Base-by-base conservation (phyloP, 352 stramenopile species). In the Globisporangium radiosum region DNA sequence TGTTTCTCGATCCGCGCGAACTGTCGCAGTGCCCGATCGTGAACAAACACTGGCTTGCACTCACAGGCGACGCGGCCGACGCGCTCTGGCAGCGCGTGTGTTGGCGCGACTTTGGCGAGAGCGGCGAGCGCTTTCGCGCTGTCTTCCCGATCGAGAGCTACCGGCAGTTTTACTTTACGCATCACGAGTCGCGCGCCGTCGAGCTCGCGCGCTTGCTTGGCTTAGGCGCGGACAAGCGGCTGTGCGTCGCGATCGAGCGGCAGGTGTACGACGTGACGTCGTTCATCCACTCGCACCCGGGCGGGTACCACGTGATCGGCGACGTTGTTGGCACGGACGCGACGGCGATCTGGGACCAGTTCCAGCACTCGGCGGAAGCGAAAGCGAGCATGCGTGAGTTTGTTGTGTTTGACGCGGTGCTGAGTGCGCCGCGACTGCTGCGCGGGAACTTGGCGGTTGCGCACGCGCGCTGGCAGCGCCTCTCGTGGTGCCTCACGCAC, bases 151-250 rank as follows among this genome's bases (percentile, higher is more conserved):
- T 78, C 49, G 65, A 81, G 39, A 79, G 66, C 47, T 88, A 73
- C 71, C 72, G 78, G 14, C 75, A 87, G 49, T 90, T 86, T 54
- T 91, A 89, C 67, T 92, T 88, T 47, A 67, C 70, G 15, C 81
- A 92, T 51, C 78, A 78, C 52, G 49, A 87, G 15, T 89, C 78
- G 42, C 75, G 81, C 38, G 71, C 78, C 7, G 71, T 91, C 39
- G 81, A 91, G 59, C 66, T 87, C 11, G 69, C 80, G 45, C 74
- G 76, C 14, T 67, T 87, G 50, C 60, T 89, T 11, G 70, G 64
- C 0, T 47, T 67, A 6, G 63, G 13, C 36, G 38, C 82, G 4
- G 56, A 67, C n/a, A 66, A 72, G 44, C 76, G 85, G 52, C 55
- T 54, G 15, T 91, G 78, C 47, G 62, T 89, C 11, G 78, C 72